Evolutionary conservation across 2,329 filamentous ascomycete species (phyloP).

Genomic region (Cordyceps cicadae): DNA sequence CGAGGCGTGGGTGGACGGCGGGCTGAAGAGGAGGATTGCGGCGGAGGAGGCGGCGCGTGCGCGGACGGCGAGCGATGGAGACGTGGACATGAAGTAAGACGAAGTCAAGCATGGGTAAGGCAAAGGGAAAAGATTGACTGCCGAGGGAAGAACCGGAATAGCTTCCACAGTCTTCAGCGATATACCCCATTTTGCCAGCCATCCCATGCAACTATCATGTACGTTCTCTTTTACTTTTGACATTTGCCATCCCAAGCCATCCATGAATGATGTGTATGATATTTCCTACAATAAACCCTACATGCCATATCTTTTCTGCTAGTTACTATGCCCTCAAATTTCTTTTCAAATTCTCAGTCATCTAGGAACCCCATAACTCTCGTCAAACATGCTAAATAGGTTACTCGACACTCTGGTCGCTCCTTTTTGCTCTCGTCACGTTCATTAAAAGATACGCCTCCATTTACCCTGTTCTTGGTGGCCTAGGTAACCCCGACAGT

Average conservation of each 20-base stretch:
- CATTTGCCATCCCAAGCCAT: not conserved
- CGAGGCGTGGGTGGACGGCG: constrained; percentile 63
- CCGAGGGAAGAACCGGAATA: not conserved
- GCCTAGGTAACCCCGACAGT: not conserved
- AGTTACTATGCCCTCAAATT: not conserved
- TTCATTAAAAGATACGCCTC: not conserved
- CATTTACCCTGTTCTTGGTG: not conserved
- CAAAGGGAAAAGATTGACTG: not conserved
- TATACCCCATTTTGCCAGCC: not conserved
- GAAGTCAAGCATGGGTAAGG: not conserved
- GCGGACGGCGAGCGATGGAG: constrained; percentile 26
- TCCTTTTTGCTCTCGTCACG: not conserved
- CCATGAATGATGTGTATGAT: not conserved
- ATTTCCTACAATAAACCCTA: not conserved
- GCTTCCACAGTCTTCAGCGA: not conserved
- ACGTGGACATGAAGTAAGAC: constrained; percentile 33
- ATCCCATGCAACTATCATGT: not conserved
- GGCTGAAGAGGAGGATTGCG: constrained; percentile 45
- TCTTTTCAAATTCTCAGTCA: not conserved
- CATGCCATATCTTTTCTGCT: not conserved
- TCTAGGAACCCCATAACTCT: not conserved
- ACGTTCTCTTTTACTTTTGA: not conserved
- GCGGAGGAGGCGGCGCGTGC: constrained; percentile 28
- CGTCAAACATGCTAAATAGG: not conserved
- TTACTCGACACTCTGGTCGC: not conserved